Evolutionary conservation across 2,329 filamentous ascomycete genomes (phyloP), one percentile per base, ranked within the genome.

Genomic region (Botryotinia calthae): DNA sequence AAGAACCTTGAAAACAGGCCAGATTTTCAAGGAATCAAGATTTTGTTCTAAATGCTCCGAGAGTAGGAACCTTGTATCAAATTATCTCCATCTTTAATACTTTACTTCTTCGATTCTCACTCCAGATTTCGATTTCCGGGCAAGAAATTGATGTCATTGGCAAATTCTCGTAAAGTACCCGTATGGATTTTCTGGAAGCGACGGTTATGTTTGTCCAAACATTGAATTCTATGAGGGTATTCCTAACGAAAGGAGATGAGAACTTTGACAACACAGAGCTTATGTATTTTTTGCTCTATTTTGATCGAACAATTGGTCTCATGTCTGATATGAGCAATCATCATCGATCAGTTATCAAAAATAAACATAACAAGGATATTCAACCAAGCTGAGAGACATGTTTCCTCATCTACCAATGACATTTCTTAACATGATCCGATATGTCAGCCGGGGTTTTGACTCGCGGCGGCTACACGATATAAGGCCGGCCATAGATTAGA

Each of bases 111-210:
- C 69, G 59, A 71, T 71, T 37, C 42, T 65, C 58, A 31, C 69
- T 65, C n/a, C 25, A 71, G 34, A 71, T 34, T 56, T 71, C 69
- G 69, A 71, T 71, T 37, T 7, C 20, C 64, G 37, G 25, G 22
- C 18, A 34, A 42, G 46, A 25, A 40, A 22, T 66, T 71, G 61
- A 71, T 54, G 40, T 66, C 61, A 65, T 65, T 65, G 28, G 31
- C 46, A 56, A 31, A 42, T 48, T 22, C 28, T 61, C 28, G 4
- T 25, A 61, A 31, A 71, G 34, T 16, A 66, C 46, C 40, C 61
- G 70, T 28, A 51, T 40, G 22, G 5, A 22, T 28, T 37, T 64
- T 71, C 58, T 71, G 25, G 68, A 71, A 54, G 54, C 48, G 34
- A 56, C 48, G 34, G 34, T 54, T 28, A 56, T 42, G 34, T 28